Base-by-base conservation (phyloP, 768 basidiomycete genomes). In the Tylopilus balloui region DNA sequence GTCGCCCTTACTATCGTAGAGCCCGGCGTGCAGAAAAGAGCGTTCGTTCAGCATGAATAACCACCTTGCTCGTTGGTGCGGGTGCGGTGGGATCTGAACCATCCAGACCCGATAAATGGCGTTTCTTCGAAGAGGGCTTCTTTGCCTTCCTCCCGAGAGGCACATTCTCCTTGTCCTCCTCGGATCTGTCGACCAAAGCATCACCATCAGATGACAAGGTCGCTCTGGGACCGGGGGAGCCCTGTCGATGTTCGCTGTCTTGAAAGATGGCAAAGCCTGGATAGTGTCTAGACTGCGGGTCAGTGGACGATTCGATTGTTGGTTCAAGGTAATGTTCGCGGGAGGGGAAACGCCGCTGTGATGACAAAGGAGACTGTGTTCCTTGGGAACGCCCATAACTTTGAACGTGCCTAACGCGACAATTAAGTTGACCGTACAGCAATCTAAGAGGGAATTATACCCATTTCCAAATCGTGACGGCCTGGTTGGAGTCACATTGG, bases 241-340 rank as follows among this genome's bases (percentile, higher is more conserved):
- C 51, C 20, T 51, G 48, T 37, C 42, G 42, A 38, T 56, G 60
- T 50, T 62, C 57, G 11, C 39, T 45, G 38, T 86, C 84, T 57
- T 69, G 76, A 57, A 76, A 75, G 37, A 85, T 75, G 32, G 69
- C 64, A 56, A 86, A 86, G 14, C 84, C 84, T 12, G 85, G 85
- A 61, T 83, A 84, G 56, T 86, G 84, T 32, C 75, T 70, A 14
- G 82, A 84, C 38, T 76, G 72, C 1, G 75, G 75, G 59, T 83
- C 74, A 24, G 69, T 60, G 15, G 66, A 70, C 24, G 73, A 71
- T 20, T 66, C 46, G 70, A 70, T 49, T 71, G 76, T 32, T 64
- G 69, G 45, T 64, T 56, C 42, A 62, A 54, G 17, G 63, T 60
- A 36, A 58, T 57, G 20, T 59, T 56, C 55, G 12, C 49, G 48